phyloP scores from a whole-genome alignment of 805 yeast genomes.

The Myxozyma udenii region DNA sequence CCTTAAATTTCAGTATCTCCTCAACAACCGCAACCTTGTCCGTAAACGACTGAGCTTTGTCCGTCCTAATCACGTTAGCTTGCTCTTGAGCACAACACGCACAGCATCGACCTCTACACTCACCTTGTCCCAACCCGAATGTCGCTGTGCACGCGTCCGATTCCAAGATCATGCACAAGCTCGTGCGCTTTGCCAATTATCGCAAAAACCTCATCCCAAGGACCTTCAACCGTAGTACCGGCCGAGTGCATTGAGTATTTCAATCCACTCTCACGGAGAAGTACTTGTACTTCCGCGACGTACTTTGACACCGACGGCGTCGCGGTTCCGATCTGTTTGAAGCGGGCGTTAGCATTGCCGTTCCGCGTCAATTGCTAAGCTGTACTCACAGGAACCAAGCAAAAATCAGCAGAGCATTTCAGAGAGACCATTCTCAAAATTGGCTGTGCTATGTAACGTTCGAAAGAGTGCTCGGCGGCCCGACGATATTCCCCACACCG shows the following conservation, averaged over 20 bases:
- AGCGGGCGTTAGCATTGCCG: neutral
- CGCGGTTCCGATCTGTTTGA: slow-evolving; percentile 66
- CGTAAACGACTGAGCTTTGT: slow-evolving; percentile 26
- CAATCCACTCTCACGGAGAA: slow-evolving; percentile 60
- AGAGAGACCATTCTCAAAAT: slow-evolving; percentile 12
- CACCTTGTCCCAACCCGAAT: slow-evolving; percentile 75
- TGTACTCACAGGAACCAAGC: slow-evolving; percentile 71
- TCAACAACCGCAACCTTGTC: slow-evolving; percentile 30
- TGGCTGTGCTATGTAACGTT: too few relatives aligned
- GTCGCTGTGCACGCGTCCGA: slow-evolving; percentile 78
- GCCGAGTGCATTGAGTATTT: slow-evolving; percentile 80
- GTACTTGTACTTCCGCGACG: slow-evolving; percentile 64
- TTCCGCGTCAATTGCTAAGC: neutral
- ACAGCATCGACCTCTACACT: too few relatives aligned
- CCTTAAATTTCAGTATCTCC: slow-evolving; percentile 18
- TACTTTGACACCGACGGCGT: slow-evolving; percentile 78
- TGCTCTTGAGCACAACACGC: too few relatives aligned
- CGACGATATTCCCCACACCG: too few relatives aligned
- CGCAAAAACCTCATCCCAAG: slow-evolving; percentile 85
- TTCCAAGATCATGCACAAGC: slow-evolving; percentile 65
- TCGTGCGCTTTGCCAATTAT: slow-evolving; percentile 77
- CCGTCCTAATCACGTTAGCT: slow-evolving; percentile 22
- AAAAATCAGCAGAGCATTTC: slow-evolving; percentile 75
- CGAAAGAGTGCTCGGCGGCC: too few relatives aligned
- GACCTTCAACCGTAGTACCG: slow-evolving; percentile 87